Evolutionary conservation across 108 stramenopile genomes (phyloP).

Genomic region (Aurantiochytrium sp.): DNA sequence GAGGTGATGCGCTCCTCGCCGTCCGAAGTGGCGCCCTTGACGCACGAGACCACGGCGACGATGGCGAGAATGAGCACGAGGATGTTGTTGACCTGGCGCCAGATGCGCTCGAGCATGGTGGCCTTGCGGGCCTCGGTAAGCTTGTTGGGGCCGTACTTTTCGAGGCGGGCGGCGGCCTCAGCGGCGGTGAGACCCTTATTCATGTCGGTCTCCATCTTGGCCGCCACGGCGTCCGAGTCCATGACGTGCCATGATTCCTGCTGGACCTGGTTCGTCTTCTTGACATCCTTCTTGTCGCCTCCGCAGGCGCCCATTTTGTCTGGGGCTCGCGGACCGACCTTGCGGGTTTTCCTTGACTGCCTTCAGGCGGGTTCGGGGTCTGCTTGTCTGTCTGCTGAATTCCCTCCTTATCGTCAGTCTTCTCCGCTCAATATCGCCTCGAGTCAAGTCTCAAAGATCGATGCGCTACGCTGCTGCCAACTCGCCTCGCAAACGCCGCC

Average conservation of each 20-base stretch:
- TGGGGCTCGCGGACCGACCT: not conserved
- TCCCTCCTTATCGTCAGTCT: no score
- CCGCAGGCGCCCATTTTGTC: not conserved
- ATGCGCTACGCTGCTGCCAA: no score
- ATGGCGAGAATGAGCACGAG: constrained; percentile 79
- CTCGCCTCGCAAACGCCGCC: no score
- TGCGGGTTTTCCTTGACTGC: not conserved
- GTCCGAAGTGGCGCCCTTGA: constrained; percentile 44
- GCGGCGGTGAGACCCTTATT: constrained; percentile 5
- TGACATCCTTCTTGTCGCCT: not conserved
- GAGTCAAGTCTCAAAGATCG: no score
- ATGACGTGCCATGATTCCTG: constrained; percentile 26
- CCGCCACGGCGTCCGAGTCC: not conserved
- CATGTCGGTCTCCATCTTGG: not conserved
- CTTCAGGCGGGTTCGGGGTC: not conserved
- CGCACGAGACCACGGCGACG: constrained; percentile 73
- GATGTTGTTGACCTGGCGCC: constrained; percentile 52
- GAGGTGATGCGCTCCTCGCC: constrained; percentile 1
- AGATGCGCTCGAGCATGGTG: constrained; percentile 26
- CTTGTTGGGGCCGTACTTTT: constrained; percentile 41
- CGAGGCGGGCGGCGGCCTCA: not conserved
- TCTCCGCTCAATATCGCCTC: no score
- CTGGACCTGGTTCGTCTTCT: not conserved
- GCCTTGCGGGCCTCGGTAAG: constrained; percentile 23
- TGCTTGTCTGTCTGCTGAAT: no score